Evolutionary conservation across 2,329 filamentous ascomycete species (phyloP).

Genomic region (Apiospora sp.): DNA sequence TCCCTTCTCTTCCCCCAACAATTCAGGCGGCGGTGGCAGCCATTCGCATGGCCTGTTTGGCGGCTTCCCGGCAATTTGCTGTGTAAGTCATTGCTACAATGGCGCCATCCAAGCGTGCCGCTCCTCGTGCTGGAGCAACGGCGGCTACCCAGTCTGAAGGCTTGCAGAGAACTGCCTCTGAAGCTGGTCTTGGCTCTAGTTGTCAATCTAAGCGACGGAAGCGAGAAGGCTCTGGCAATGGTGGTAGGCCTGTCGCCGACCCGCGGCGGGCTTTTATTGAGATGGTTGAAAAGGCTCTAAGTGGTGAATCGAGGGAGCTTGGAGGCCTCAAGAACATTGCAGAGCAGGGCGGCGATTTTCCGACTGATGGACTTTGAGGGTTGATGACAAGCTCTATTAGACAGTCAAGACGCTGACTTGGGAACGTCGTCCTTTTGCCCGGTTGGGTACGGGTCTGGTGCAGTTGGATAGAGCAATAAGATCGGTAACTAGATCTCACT

Average conservation of each 20-base stretch:
- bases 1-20: no score
- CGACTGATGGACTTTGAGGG: no score
- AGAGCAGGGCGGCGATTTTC: slow-evolving; percentile 32
- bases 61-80: not conserved
- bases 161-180: not conserved
- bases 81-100: not conserved
- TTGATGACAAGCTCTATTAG: no score
- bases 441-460: no score
- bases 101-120: not conserved
- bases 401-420: no score
- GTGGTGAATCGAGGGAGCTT: not conserved
- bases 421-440: no score
- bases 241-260: slow-evolving; percentile 33
- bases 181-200: not conserved
- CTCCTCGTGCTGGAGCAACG: not conserved
- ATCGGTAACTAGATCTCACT: no score
- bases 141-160: no score
- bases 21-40: no score
- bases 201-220: not conserved
- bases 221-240: not conserved
- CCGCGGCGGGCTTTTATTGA: slow-evolving; percentile 41
- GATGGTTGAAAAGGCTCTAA: slow-evolving; percentile 34
- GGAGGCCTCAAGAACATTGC: slow-evolving; percentile 36
- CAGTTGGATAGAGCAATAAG: no score
- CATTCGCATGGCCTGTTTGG: no score